A percentile compares a stretch with the other conserved stretches of the same genome.
phyloP scores from a whole-genome alignment of 371 early-diverging fungal genomes.

The Mucor velutinosus region DNA sequence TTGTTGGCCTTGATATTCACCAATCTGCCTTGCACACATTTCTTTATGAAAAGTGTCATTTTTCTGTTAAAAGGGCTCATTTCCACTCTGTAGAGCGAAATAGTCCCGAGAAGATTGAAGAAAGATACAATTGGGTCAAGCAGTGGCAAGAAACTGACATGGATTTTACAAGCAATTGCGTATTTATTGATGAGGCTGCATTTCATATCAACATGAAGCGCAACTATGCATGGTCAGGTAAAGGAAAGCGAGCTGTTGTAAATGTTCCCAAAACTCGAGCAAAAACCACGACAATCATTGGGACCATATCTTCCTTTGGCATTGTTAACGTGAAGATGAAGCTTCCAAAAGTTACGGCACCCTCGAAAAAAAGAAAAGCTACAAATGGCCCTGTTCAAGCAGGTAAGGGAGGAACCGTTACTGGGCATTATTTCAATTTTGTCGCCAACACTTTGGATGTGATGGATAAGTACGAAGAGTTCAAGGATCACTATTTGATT shows the following conservation, averaged over 20 bases:
- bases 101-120: no score
- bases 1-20: slow-evolving; percentile 23
- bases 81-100: no score
- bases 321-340: background rate
- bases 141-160: slow-evolving; percentile 3
- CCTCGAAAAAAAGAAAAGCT: slow-evolving; percentile 14
- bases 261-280: slow-evolving; percentile 11
- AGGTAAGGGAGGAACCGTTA: slow-evolving; percentile 1
- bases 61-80: slow-evolving; percentile 23
- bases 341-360: background rate
- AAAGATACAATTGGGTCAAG: no score
- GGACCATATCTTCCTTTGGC: slow-evolving; percentile 7
- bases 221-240: slow-evolving; percentile 1
- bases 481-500: slow-evolving; percentile 11
- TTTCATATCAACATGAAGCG: slow-evolving; percentile 18
- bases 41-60: slow-evolving; percentile 25
- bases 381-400: background rate
- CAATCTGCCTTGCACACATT: slow-evolving; percentile 21
- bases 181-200: background rate
- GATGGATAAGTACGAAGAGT: slow-evolving; percentile 5
- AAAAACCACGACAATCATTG: slow-evolving; percentile 8
- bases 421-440: slow-evolving; percentile 12
- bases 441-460: slow-evolving; percentile 9
- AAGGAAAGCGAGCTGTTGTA: slow-evolving; percentile 6
- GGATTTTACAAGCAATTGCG: background rate